Evolutionary conservation across 345 rosid genomes (phyloP), one percentile per base, ranked within the genome.

Genomic region (Corchorus capsularis): DNA sequence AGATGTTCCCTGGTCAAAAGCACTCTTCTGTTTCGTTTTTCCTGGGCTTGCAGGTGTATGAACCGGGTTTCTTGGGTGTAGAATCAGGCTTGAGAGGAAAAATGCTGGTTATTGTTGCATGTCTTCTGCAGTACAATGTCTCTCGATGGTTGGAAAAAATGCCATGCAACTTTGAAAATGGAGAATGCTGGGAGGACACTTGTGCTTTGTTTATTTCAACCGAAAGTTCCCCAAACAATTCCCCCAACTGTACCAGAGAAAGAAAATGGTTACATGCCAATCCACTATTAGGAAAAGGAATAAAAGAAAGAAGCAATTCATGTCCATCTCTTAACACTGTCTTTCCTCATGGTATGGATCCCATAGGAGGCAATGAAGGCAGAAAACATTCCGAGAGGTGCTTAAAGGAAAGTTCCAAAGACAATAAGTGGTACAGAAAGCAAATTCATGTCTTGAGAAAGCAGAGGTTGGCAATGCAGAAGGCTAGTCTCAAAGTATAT

Each of bases 1-100:
- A 87, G 72, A 95, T 95, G 97, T 93, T 95, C 87, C 98, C 98
- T 66, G 98, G 97, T 71, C 97, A 95, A 81, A 90, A 87, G 72
- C 86, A 87, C 82, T 84, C 85, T 67, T 62, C 83, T 59, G 65
- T 93, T 74, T 86, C 99, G 49, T 78, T 82, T 81, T 81, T 88
- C 80, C 82, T 93, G 79, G 99, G 99, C 74, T 87, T 93, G 75
- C 82, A 78, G 66, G 86, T 82, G 45, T 93, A 90, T 79, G 80
- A 82, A 68, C 87, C 94, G 45, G 88, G 97, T 72, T 93, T 93
- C 89, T 95, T 93, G 90, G 99, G 98, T 71, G 73, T 90, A 63
- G 99, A 95, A 80, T 86, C 86, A 56, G 94, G 99, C 72, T 87
- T 95, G 83, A 89, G 99, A 77, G 96, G 93, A 19, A 95, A 93